Base-by-base conservation (phyloP, 2,329 filamentous ascomycete species). In the Colletotrichum salicis region DNA sequence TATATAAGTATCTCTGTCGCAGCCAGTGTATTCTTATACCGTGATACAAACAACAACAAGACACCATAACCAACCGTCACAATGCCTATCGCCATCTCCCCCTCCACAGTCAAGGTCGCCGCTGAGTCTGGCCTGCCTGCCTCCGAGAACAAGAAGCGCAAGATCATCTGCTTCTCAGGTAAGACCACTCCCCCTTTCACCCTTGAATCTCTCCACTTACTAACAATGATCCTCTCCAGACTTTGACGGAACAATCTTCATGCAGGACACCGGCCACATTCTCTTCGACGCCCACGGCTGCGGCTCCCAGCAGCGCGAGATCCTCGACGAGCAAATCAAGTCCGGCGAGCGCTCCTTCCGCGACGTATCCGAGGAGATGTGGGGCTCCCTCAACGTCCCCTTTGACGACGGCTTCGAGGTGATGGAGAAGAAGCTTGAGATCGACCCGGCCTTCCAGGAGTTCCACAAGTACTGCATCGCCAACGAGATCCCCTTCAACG, bases 231-330 rank as follows among this genome's bases (percentile, higher is more conserved):
- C 2, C 4, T 29, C 10, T 60, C 35, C 70, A 91, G 90, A 93
- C 80, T 93, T 93, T 75, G 91, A 93, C 79, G 91, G 91, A 73
- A 93, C 91, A 4, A 93, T 93, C 74, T 92, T 92, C 84, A 91
- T 91, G 86, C 89, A 92, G 84, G 89, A 92, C 75, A 92, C 89
- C 1, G 91, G 91, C 56, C 91, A 93, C 78, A 87, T 92, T 74
- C 87, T 93, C 61, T 91, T 92, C 80, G 90, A 92, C 78, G 85
- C 85, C 75, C 86, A 90, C 74, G 90, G 91, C 63, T 92, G 90
- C 79, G 91, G 91, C 33, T 81, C 84, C 27, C 83, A 86, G 73
- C 84, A 84, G 69, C 87, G 90, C 61, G 81, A 87, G 68, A 76
- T 86, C 52, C 86, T 92, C 62, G 90, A 92, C 71, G 82, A 87